phyloP scores from a whole-genome alignment of 108 stramenopile species.

The Cylindrotheca fusiformis region DNA sequence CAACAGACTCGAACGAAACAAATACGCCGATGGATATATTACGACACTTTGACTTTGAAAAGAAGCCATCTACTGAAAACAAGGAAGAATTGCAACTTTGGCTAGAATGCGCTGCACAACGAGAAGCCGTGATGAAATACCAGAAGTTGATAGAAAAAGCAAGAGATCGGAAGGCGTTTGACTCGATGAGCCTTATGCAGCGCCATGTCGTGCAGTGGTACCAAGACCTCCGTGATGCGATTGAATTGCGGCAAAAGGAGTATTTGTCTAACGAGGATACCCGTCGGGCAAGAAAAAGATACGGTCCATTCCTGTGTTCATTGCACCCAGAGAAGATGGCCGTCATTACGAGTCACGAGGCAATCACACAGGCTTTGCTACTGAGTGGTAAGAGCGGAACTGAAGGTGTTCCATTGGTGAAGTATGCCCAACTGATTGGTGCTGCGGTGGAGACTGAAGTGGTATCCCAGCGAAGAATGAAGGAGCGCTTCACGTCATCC shows the following conservation, averaged over 20 bases:
- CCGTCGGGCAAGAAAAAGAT: constrained; percentile 43
- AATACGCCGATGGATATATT: constrained; percentile 28
- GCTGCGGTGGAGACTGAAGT: constrained; percentile 82
- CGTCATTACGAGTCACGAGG: constrained; percentile 81
- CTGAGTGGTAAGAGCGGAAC: constrained; percentile 22
- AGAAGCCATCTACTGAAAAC: constrained; percentile 16
- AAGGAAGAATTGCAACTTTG: constrained; percentile 60
- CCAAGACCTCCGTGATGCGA: constrained; percentile 57
- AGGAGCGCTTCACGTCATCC: constrained; percentile 37
- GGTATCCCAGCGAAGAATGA: constrained; percentile 65
- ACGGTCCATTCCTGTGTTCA: constrained; percentile 83
- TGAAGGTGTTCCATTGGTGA: constrained; percentile 53
- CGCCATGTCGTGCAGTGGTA: constrained; percentile 74
- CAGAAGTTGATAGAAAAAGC: constrained; percentile 61
- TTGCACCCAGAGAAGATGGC: constrained; percentile 87
- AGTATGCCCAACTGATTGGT: constrained; percentile 61
- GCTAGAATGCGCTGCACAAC: constrained; percentile 74
- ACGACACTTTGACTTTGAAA: constrained; percentile 21
- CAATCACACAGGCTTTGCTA: constrained; percentile 48
- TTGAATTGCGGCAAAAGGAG: constrained; percentile 66
- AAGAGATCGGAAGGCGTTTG: constrained; percentile 66
- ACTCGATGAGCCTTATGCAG: constrained; percentile 61
- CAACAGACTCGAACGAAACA: background rate
- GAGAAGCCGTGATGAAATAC: constrained; percentile 55
- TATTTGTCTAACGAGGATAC: constrained; percentile 43